Base-by-base conservation (phyloP, 139 green algal species). In the Haematococcus lacustris region DNA sequence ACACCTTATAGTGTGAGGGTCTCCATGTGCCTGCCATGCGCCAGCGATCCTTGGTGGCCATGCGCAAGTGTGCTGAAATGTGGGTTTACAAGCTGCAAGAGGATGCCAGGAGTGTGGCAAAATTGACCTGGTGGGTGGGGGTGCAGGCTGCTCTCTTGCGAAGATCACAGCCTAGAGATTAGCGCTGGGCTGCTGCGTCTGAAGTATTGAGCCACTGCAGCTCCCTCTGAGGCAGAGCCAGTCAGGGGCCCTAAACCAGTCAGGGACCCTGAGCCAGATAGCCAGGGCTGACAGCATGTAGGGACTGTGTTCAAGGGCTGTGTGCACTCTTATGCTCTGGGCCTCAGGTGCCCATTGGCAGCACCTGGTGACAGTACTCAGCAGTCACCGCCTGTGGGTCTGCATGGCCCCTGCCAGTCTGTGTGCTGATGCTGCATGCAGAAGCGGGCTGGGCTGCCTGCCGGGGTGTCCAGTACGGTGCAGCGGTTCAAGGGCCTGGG, bases 401-500 rank as follows among this genome's bases (percentile, higher is more conserved):
- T 94, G 91, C 77, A 77, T 71, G 33, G 13, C 13, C 21, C 47
- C 13, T 13, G 47, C 47, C 13, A 28, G 21, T 21, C 13, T 57
- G 47, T n/a, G 47, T 57, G 59, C 28, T 33, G 17, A 33, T 37
- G 17, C 47, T 28, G 47, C 47, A 57, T n/a, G n/a, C n/a, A n/a
- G n/a, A n/a, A n/a, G n/a, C n/a, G n/a, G n/a, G n/a, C n/a, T n/a
- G 47, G 13, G 47, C 47, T 57, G 47, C 47, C 13, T 57, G 13
- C 28, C 21, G 13, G 47, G 13, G 13, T 57, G 13, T 57, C 21
- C 47, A 57, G 47, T 75, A 87, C 41, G 39, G 76, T 98, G 41
- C 93, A 97, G 83, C 82, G 93, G 35, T 97, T 97, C 85, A 98
- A 98, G 85, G 92, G 94, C 23, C 82, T 98, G 63, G 95, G 95